Evolutionary conservation across 139 green algal genomes (phyloP), one percentile per base, ranked within the genome.

Genomic region (Mesotaenium endlicherianum): DNA sequence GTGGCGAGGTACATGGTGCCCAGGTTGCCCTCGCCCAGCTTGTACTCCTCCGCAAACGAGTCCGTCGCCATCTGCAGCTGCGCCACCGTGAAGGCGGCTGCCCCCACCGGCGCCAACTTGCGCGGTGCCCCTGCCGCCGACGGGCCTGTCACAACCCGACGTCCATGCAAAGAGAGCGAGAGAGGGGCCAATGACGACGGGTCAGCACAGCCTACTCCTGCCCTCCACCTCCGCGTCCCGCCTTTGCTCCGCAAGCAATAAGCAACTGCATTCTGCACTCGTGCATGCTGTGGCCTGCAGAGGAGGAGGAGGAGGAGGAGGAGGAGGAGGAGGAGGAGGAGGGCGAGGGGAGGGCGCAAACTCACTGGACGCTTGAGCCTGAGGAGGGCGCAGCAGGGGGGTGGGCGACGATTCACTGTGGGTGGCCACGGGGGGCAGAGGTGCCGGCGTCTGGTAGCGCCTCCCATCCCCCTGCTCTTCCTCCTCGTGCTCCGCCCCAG

Each of bases 31-130:
- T 85, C 79, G n/a, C 79, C 26, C n/a, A 85, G 34, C 55, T 71
- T 79, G 45, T 34, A 40, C 20, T 80, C 39, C 6, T 36, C 11
- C 14, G 64, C 49, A 39, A 80, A 85, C 39, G 38, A 43, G 40
- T 85, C 53, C 6, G 79, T 85, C 17, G 79, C 79, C 60, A 44
- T 50, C 64, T 85, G 79, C 16, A 85, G 42, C 50, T 85, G 60
- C n/a, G 64, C 64, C 64, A 85, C 38, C 31, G 64, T 47, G 55
- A 85, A 85, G 17, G 42, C 14, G 8, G 30, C 36, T 26, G 34
- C 77, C 14, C 58, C 58, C 39, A 44, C 34, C 6, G 70, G 34
- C n/a, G 34, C 11, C 45, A 69, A 4, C 64, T 75, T 44, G 34
- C 70, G 39, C 70, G 14, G 4, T 31, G 45, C 11, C 47, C 4